These are phyloP conservation scores for Cryptosporidium sp. DNA, from an alignment of 169 alveolate species.

Conservation along the genomic window DNA sequence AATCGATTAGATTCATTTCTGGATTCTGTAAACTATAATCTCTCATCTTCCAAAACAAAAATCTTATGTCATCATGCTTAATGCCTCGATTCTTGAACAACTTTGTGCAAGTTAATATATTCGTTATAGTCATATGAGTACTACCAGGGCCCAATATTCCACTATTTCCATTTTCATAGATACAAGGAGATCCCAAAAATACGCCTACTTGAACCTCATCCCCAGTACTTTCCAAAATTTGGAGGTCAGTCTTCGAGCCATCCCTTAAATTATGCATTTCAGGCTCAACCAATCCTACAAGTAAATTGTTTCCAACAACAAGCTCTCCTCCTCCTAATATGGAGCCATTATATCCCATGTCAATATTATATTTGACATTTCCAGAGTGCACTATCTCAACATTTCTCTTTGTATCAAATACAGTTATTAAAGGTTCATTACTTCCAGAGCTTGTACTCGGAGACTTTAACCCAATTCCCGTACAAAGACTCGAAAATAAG, in stretches of 20 bases:
- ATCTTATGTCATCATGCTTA: slow-evolving; percentile 36
- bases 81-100: slow-evolving; percentile 7
- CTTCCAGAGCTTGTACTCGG: neutral
- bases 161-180: slow-evolving; percentile 12
- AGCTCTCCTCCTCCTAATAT: slow-evolving; percentile 27
- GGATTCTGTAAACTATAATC: slow-evolving; percentile 11
- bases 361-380: neutral
- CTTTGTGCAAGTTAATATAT: slow-evolving; percentile 16
- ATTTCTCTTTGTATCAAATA: neutral
- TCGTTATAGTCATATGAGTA: neutral
- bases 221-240: neutral
- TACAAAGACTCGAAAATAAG: neutral
- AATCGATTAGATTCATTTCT: neutral
- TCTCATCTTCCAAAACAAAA: slow-evolving; percentile 38
- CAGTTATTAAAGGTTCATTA: neutral
- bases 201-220: slow-evolving; percentile 12
- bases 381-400: slow-evolving; percentile 6
- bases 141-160: neutral
- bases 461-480: slow-evolving; percentile 21
- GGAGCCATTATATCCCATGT: neutral
- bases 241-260: slow-evolving; percentile 5
- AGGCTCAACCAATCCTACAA: slow-evolving; percentile 7
- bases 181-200: slow-evolving; percentile 37
- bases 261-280: neutral
- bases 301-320: slow-evolving; percentile 29